Percentiles rank a stretch among this genome's conserved stretches.
Evolutionary conservation across 2,329 filamentous ascomycete genomes (phyloP).

Genomic region (Pochonia chlamydosporia): DNA sequence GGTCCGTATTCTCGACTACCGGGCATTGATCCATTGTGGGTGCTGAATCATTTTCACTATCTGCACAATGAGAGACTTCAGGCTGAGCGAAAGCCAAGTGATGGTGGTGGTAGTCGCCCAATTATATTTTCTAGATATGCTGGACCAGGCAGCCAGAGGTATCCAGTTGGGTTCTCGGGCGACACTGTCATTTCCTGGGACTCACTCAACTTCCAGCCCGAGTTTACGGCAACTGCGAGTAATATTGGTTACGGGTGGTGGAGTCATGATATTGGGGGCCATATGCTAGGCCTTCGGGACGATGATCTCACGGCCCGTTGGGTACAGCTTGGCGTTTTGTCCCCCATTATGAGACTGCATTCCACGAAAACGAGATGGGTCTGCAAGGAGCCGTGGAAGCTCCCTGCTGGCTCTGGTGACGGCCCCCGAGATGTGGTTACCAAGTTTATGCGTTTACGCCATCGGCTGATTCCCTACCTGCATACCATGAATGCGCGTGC

Average conservation of each 20-base stretch:
- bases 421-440: slow-evolving; percentile 42
- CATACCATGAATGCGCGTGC: slow-evolving; percentile 50
- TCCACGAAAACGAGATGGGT: slow-evolving; percentile 52
- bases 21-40: slow-evolving; percentile 57
- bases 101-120: slow-evolving; percentile 21
- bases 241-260: slow-evolving; percentile 66
- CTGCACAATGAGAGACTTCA: slow-evolving; percentile 40
- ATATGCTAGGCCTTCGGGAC: slow-evolving; percentile 48
- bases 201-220: slow-evolving; percentile 56
- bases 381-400: slow-evolving; percentile 56
- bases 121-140: slow-evolving; percentile 57
- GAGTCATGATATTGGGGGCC: slow-evolving; percentile 64
- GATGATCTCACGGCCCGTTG: slow-evolving; percentile 55
- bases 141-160: slow-evolving; percentile 57
- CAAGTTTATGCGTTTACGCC: slow-evolving; percentile 46
- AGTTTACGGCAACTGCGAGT: slow-evolving; percentile 60
- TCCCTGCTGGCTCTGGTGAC: slow-evolving; percentile 29
- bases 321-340: slow-evolving; percentile 57
- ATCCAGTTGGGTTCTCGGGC: slow-evolving; percentile 60
- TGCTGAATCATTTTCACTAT: slow-evolving; percentile 61
- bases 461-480: slow-evolving; percentile 54
- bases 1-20: slow-evolving; percentile 47
- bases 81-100: slow-evolving; percentile 20
- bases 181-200: slow-evolving; percentile 56
- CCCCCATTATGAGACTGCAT: slow-evolving; percentile 55